These are phyloP conservation scores for Lachancea waltii DNA, from an alignment of 805 yeast genomes.

Conservation along the genomic window DNA sequence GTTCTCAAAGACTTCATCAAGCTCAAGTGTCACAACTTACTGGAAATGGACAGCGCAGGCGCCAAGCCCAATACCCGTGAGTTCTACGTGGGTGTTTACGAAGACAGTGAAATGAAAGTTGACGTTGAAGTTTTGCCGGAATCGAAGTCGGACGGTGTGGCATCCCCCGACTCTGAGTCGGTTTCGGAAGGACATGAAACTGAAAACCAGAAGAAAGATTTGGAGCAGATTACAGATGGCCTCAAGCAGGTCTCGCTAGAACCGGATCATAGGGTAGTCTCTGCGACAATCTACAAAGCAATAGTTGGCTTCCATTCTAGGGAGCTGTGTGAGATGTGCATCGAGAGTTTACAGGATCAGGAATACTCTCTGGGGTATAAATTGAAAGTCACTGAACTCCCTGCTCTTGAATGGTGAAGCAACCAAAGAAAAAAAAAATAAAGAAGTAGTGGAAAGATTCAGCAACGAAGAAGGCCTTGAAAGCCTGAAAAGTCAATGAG, in stretches of 20 bases:
- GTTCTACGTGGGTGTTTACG: slow-evolving; percentile 33
- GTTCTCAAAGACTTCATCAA: slow-evolving; percentile 35
- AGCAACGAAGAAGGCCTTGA: no score
- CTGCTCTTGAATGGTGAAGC: slow-evolving; percentile 19
- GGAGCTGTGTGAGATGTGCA: slow-evolving; percentile 24
- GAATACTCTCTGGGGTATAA: slow-evolving; percentile 29
- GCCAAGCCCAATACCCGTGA: slow-evolving; percentile 26
- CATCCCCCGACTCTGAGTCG: slow-evolving; percentile 16
- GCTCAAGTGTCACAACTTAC: slow-evolving; percentile 26
- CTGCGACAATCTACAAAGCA: slow-evolving; percentile 28
- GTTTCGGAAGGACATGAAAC: slow-evolving; percentile 6
- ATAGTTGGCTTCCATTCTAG: slow-evolving; percentile 30
- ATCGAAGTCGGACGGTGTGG: slow-evolving; percentile 1
- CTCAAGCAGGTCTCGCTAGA: background rate
- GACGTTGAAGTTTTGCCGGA: slow-evolving; percentile 4
- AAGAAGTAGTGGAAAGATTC: no score
- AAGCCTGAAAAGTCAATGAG: no score
- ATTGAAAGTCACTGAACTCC: slow-evolving; percentile 20
- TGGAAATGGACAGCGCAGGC: slow-evolving; percentile 12
- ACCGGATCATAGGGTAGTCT: slow-evolving; percentile 3
- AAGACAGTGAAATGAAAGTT: slow-evolving; percentile 18
- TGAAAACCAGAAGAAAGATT: background rate
- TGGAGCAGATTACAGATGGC: background rate
- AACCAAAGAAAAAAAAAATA: no score
- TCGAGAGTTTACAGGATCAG: slow-evolving; percentile 22